Percentiles rank a stretch among this genome's conserved stretches.
phyloP scores from a whole-genome alignment of 2,329 filamentous ascomycete species.

The Elsinoe australis region DNA sequence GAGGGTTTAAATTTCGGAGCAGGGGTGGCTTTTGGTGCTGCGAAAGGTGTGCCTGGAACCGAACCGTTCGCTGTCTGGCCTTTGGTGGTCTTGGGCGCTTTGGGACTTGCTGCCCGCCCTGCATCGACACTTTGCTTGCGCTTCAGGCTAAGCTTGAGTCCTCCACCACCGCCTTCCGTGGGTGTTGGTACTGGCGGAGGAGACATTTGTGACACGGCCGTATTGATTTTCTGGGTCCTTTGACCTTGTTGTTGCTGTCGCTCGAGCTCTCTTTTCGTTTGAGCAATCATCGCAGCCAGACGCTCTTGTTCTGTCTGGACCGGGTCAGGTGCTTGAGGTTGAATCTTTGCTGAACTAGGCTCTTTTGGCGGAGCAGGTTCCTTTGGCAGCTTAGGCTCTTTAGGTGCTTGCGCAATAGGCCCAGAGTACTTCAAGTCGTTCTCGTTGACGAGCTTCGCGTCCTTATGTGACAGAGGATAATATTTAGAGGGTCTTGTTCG shows the following conservation, averaged over 20 bases:
- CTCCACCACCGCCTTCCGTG: constrained; percentile 7
- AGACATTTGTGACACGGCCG: constrained; percentile 17
- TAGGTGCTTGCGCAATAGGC: constrained; percentile 20
- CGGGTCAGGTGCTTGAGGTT: constrained; percentile 16
- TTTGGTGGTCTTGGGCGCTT: constrained; percentile 24
- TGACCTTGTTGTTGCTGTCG: constrained; percentile 13
- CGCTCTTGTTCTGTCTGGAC: constrained; percentile 18
- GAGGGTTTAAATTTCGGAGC: constrained; percentile 17
- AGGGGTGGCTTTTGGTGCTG: constrained; percentile 8
- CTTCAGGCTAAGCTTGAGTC: constrained; percentile 26
- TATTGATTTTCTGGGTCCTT: neutral
- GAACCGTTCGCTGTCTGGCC: constrained; percentile 19
- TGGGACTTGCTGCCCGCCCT: constrained; percentile 24
- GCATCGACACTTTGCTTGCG: constrained; percentile 23
- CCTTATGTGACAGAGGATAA: constrained; percentile 24
- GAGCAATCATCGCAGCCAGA: constrained; percentile 17
- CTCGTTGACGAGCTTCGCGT: constrained; percentile 25
- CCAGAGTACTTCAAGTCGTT: constrained; percentile 29
- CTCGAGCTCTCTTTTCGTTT: constrained; percentile 13
- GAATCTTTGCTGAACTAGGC: too few species aligned
- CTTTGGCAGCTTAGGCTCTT: constrained; percentile 17
- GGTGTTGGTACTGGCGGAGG: constrained; percentile 19
- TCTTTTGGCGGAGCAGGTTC: neutral
- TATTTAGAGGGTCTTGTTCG: constrained; percentile 25
- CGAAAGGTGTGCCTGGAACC: constrained; percentile 15